Evolutionary conservation across 306 rosid species (phyloP).

Genomic region (Cucumis cinereus): DNA sequence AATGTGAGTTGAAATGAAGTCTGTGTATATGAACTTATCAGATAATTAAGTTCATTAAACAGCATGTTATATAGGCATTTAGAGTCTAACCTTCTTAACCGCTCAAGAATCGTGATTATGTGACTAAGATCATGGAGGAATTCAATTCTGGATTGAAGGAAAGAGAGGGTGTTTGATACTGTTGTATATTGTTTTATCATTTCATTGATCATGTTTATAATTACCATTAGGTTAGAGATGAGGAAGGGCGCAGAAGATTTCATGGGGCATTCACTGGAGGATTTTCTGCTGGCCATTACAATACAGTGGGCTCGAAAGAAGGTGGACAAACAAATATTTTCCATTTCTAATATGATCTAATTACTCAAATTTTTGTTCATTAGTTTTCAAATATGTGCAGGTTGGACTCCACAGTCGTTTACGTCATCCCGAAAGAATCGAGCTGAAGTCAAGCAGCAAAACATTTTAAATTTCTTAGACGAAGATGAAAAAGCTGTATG

Average conservation of each 20-base stretch:
- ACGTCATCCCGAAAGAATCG: conserved; percentile 83
- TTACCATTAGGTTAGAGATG: conserved; percentile 68
- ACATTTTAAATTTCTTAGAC: conserved; percentile 69
- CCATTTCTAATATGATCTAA: neutral
- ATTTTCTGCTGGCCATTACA: conserved; percentile 87
- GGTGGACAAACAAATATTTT: conserved; percentile 27
- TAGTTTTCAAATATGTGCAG: conserved; percentile 35
- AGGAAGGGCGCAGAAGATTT: conserved; percentile 96
- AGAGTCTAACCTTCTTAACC: neutral
- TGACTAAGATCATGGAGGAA: neutral
- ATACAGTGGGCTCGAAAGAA: conserved; percentile 84
- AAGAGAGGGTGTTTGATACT: neutral
- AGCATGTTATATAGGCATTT: neutral
- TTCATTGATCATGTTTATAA: neutral
- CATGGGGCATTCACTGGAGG: conserved; percentile 98
- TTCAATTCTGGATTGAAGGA: neutral
- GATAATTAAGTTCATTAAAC: neutral
- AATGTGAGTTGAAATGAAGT: neutral
- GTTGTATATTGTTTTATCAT: neutral
- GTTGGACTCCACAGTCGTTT: conserved; percentile 92
- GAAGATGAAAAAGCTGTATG: conserved; percentile 92
- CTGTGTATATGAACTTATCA: neutral
- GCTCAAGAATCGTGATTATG: neutral
- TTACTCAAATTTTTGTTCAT: conserved; percentile 7
- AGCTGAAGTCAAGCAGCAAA: conserved; percentile 77